phyloP scores from a whole-genome alignment of 2,329 filamentous ascomycete genomes.

The Cladophialophora yegresii region DNA sequence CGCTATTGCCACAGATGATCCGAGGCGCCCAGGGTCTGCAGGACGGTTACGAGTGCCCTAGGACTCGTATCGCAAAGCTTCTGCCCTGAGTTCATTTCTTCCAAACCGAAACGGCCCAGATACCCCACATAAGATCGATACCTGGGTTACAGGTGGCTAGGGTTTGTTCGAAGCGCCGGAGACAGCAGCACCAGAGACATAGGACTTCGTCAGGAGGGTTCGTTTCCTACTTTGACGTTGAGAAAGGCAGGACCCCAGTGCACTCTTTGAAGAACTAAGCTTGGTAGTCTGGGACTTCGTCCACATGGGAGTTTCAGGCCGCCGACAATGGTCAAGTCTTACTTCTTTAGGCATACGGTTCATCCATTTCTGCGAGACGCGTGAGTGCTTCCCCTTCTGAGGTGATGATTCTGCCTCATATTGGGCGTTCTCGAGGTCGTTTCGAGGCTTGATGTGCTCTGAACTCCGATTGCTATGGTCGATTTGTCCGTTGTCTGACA shows the following conservation, averaged over 20 bases:
- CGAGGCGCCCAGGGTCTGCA: no score
- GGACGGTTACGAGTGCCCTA: no score
- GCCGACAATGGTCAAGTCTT: no score
- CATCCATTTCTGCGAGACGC: no score
- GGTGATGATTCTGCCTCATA: neutral
- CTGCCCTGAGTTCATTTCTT: no score
- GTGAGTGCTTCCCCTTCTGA: neutral
- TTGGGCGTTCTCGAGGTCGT: neutral
- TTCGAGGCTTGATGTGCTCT: neutral
- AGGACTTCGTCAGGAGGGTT: neutral
- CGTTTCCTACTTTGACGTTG: neutral
- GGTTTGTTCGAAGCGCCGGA: neutral
- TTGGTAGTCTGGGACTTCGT: no score
- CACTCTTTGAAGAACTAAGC: no score
- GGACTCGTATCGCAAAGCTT: no score
- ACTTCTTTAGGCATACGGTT: no score
- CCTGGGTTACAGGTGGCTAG: neutral
- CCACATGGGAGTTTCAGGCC: neutral
- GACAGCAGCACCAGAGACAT: neutral
- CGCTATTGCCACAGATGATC: neutral
- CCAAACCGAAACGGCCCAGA: no score
- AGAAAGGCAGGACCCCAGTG: neutral
- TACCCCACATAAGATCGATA: neutral
- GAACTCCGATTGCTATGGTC: no score
- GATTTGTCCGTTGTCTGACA: neutral